Percentiles rank a stretch among this genome's conserved stretches.
phyloP scores from a whole-genome alignment of 2,329 filamentous ascomycete species.

The Pyricularia pennisetigena region DNA sequence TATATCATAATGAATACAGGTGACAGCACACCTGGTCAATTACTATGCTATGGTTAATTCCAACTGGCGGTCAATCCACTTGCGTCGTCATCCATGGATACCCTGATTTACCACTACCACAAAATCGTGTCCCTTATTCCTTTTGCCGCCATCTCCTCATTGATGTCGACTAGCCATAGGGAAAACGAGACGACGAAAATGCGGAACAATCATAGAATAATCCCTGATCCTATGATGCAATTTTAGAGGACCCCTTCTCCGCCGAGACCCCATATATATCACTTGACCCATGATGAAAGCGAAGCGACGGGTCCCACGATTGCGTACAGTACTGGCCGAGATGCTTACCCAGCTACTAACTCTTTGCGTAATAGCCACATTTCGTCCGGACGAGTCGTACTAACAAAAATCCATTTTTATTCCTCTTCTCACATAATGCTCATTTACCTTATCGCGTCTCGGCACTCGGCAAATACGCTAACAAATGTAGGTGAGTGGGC shows the following conservation, averaged over 20 bases:
- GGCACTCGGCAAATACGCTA: background rate
- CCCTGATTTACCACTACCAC: background rate
- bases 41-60: background rate
- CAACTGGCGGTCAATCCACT: background rate
- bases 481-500: background rate
- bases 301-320: background rate
- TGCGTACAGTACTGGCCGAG: background rate
- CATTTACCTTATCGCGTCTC: background rate
- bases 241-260: background rate
- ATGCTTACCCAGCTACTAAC: background rate
- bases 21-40: background rate
- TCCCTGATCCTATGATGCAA: background rate
- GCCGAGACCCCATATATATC: background rate
- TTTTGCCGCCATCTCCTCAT: background rate
- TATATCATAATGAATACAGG: background rate
- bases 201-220: background rate
- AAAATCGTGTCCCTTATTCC: background rate
- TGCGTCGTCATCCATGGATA: background rate
- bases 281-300: background rate
- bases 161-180: background rate
- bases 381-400: background rate
- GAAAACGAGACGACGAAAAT: background rate
- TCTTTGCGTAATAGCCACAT: background rate
- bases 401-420: background rate
- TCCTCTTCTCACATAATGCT: background rate